phyloP scores from a whole-genome alignment of 768 basidiomycete genomes.

The Baorangia bicolor region DNA sequence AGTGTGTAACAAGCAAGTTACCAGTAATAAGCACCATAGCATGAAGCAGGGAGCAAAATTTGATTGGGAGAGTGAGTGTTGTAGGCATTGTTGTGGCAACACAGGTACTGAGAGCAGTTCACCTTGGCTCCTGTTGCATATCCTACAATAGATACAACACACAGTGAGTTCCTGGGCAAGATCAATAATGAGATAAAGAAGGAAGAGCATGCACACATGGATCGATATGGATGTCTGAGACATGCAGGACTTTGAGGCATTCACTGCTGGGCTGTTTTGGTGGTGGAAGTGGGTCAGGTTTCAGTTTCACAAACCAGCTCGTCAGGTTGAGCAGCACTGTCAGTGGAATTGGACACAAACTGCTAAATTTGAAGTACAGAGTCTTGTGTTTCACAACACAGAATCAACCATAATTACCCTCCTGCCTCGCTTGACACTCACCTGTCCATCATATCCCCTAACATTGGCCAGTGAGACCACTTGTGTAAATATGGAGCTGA shows the following conservation, averaged over 20 bases:
- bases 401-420: neutral
- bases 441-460: constrained; percentile 48
- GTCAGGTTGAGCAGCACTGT: constrained; percentile 43
- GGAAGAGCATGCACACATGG: constrained; percentile 34
- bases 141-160: constrained; percentile 34
- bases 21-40: constrained; percentile 46
- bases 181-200: neutral
- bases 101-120: constrained; percentile 59
- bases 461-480: constrained; percentile 45
- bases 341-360: constrained; percentile 37
- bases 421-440: constrained; percentile 13
- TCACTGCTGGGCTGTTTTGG: constrained; percentile 42
- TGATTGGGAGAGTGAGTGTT: constrained; percentile 47
- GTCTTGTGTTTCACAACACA: neutral
- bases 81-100: constrained; percentile 53
- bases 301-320: constrained; percentile 48
- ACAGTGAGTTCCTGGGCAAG: neutral
- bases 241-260: constrained; percentile 45
- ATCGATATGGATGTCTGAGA: constrained; percentile 50
- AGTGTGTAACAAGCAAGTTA: neutral
- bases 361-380: constrained; percentile 38
- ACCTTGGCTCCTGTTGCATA: constrained; percentile 67
- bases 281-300: constrained; percentile 43
- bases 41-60: constrained; percentile 54
- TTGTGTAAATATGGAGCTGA: constrained; percentile 44